phyloP scores from a whole-genome alignment of 345 rosid species.

The Geranium rotundifolium region DNA sequence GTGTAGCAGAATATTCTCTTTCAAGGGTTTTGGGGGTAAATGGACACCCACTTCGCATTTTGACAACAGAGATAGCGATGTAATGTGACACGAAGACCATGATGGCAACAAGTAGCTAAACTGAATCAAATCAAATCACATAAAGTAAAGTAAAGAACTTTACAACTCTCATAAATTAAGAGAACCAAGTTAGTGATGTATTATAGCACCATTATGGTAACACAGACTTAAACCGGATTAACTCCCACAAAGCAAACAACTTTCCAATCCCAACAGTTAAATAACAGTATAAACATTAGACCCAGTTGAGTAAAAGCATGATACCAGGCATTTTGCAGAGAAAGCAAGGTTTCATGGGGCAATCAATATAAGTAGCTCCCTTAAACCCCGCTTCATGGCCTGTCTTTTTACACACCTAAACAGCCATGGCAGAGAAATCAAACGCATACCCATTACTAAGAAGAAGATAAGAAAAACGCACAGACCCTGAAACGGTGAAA shows the following conservation, averaged over 20 bases:
- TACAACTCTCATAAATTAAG: background rate
- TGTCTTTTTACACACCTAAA: slow-evolving; percentile 74
- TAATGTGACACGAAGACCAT: no score
- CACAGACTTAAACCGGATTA: no score
- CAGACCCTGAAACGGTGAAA: background rate
- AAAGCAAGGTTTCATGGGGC: slow-evolving; percentile 96
- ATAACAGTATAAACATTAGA: no score
- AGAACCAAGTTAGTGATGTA: background rate
- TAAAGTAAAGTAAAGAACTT: no score
- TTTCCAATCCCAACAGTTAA: no score
- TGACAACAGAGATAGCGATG: no score
- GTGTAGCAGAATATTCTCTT: background rate
- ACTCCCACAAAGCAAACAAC: no score
- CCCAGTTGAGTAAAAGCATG: background rate
- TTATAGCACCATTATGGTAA: background rate
- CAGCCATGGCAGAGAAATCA: slow-evolving; percentile 7
- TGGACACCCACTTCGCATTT: no score
- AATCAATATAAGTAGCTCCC: slow-evolving; percentile 88
- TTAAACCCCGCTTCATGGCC: slow-evolving; percentile 97
- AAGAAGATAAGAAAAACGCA: background rate
- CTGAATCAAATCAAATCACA: no score
- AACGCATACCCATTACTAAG: slow-evolving; percentile 1
- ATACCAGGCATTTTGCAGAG: slow-evolving; percentile 95
- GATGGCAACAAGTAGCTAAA: no score
- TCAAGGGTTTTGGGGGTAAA: background rate